These are phyloP conservation scores for Coniella lustricola DNA, from an alignment of 2,329 filamentous ascomycete species.

Conservation along the genomic window DNA sequence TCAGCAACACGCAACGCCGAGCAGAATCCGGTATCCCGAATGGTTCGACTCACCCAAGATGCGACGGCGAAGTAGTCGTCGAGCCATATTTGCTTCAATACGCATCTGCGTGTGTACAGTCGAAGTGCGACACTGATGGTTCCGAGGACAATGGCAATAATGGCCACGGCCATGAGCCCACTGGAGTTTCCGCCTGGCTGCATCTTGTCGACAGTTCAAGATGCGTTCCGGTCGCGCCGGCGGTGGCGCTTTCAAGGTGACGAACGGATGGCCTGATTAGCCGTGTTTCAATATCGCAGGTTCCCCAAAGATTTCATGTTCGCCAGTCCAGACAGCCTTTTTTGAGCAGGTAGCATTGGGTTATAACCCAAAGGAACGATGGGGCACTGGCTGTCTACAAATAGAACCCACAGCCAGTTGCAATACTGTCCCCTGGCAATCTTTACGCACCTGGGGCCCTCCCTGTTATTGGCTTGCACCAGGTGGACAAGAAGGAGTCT, in stretches of 20 bases:
- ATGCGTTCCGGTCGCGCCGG: not conserved
- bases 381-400: not conserved
- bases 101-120: conserved; percentile 23
- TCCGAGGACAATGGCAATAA: not conserved
- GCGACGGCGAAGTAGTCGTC: conserved; percentile 28
- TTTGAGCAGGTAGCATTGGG: no score
- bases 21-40: not conserved
- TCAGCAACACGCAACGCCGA: not conserved
- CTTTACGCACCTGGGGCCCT: not conserved
- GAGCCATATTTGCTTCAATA: conserved; percentile 23
- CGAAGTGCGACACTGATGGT: conserved; percentile 21
- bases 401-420: not conserved
- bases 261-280: not conserved
- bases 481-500: no score
- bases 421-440: not conserved
- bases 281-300: no score
- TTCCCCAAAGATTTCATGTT: not conserved
- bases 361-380: no score
- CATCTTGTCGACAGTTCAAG: not conserved
- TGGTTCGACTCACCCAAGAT: conserved; percentile 30
- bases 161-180: conserved; percentile 1
- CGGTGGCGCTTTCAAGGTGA: not conserved
- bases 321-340: not conserved
- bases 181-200: conserved; percentile 1
- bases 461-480: not conserved